These are phyloP conservation scores for Salvia hispanica DNA, from an alignment of 257 asterid genomes.

Conservation along the genomic window DNA sequence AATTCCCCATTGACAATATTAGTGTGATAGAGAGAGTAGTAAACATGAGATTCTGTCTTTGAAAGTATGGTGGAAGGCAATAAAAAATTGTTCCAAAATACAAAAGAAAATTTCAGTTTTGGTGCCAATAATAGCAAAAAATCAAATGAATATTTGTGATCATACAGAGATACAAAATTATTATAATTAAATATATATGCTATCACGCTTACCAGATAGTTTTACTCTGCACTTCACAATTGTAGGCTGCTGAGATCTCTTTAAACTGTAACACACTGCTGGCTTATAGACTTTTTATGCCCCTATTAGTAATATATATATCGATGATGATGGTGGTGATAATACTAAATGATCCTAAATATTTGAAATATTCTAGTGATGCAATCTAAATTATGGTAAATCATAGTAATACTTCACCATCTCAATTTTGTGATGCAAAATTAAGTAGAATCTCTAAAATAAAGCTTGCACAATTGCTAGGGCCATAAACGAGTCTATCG, in stretches of 20 bases:
- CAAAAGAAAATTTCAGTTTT: neutral
- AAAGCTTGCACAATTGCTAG: neutral
- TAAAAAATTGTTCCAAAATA: neutral
- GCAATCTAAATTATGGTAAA: neutral
- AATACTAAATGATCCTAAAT: constrained; percentile 11
- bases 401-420: too few relatives aligned
- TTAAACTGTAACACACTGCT: neutral
- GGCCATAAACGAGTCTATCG: neutral
- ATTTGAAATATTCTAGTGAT: neutral
- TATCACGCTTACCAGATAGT: constrained; percentile 14
- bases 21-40: neutral
- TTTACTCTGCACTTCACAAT: constrained; percentile 25
- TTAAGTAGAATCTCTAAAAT: neutral
- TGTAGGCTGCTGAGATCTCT: constrained; percentile 21
- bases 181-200: neutral
- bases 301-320: constrained; percentile 29
- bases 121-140: too few relatives aligned
- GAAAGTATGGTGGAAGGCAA: neutral
- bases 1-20: neutral
- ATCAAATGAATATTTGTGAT: too few relatives aligned
- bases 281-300: neutral
- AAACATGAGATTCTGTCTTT: neutral
- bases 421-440: neutral
- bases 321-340: neutral
- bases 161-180: neutral